Evolutionary conservation across 495 filamentous ascomycete genomes (phyloP).

Genomic region (Penicillium turbatum): DNA sequence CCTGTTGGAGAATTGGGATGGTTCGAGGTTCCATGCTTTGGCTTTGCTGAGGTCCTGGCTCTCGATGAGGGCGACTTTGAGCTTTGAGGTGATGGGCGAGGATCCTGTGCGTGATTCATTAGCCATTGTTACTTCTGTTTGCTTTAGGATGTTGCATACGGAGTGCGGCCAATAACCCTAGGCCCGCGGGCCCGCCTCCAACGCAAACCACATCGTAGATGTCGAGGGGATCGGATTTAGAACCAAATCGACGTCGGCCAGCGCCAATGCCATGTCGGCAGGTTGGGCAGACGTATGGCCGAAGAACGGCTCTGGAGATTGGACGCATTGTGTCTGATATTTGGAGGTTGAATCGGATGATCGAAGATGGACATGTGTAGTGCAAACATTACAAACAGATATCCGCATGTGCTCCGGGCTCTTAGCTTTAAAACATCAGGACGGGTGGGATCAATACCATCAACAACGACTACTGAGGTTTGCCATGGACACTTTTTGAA

Average conservation of each 20-base stretch:
- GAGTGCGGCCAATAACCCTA: slow-evolving; percentile 82
- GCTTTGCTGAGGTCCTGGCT: slow-evolving; percentile 71
- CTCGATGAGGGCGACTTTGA: slow-evolving; percentile 87
- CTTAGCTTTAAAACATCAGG: too few relatives aligned
- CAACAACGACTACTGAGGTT: too few relatives aligned
- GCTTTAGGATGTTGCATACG: slow-evolving; percentile 50
- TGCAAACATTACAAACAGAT: slow-evolving; percentile 13
- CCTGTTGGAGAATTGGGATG: slow-evolving; percentile 79
- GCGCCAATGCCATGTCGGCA: slow-evolving; percentile 32
- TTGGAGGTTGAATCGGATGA: slow-evolving; percentile 16
- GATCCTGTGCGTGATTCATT: slow-evolving; percentile 42
- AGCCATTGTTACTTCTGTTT: background rate
- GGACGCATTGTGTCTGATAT: slow-evolving; percentile 33
- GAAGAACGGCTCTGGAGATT: slow-evolving; percentile 30
- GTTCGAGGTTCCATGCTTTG: slow-evolving; percentile 58
- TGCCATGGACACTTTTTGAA: too few relatives aligned
- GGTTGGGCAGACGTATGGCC: slow-evolving; percentile 41
- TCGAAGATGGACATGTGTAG: slow-evolving; percentile 5
- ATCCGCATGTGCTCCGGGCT: background rate
- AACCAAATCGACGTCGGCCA: slow-evolving; percentile 29
- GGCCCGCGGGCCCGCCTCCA: slow-evolving; percentile 91
- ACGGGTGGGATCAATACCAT: too few relatives aligned
- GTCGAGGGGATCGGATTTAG: slow-evolving; percentile 27
- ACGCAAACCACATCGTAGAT: slow-evolving; percentile 95
- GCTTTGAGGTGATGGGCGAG: slow-evolving; percentile 64